Conservation (phyloP, 1,284 basidiomycete species). For the Anthracocystis panici-leucophaei region DNA sequence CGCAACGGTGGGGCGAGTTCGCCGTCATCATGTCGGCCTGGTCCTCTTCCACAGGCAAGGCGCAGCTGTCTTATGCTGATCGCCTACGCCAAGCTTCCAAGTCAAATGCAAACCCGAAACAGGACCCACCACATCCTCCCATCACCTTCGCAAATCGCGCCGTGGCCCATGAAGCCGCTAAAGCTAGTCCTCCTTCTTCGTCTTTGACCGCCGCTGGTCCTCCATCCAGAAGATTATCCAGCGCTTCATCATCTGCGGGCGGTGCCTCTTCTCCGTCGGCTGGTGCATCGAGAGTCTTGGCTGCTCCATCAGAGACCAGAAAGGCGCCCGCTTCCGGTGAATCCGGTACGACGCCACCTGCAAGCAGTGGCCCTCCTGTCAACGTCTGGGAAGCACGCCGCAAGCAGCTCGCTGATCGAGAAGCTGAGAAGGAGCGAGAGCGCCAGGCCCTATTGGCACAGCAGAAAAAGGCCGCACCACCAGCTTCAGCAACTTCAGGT, state of each 20-base stretch:
- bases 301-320: constrained; percentile 1
- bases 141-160: constrained; percentile 14
- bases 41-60: constrained; percentile 55
- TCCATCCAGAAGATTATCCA: constrained; percentile 8
- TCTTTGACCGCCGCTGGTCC: constrained; percentile 7
- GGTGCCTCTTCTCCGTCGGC: constrained; percentile 1
- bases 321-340: constrained; percentile 4
- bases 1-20: constrained; percentile 20
- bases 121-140: constrained; percentile 10
- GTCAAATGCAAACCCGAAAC: constrained; percentile 15
- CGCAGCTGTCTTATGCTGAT: constrained; percentile 58
- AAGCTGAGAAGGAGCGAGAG: constrained; percentile 36
- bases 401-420: constrained; percentile 50
- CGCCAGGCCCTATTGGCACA: constrained; percentile 18
- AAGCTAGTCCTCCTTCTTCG: constrained; percentile 1
- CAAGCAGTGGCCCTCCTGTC: constrained; percentile 22
- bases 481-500: background rate
- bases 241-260: constrained; percentile 8
- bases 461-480: constrained; percentile 23
- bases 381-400: constrained; percentile 59
- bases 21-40: constrained; percentile 52
- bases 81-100: constrained; percentile 51
- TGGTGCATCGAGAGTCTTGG: constrained; percentile 7
- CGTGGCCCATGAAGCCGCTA: constrained; percentile 2
- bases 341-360: background rate